Evolutionary conservation across 345 rosid genomes (phyloP).

Genomic region (Pelargonium nanum): DNA sequence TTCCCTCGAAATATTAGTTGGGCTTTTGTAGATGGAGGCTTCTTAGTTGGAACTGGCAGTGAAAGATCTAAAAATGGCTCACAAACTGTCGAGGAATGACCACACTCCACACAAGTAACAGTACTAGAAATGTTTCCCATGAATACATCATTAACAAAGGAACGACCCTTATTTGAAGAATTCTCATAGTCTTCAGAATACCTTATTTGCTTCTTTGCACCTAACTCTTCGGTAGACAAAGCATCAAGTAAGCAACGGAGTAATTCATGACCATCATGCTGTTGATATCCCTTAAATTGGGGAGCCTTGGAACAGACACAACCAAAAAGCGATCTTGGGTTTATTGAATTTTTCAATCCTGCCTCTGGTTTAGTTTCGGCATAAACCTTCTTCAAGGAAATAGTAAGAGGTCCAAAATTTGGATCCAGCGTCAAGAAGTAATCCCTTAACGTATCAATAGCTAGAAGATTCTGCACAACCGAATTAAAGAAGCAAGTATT

Average conservation of each 20-base stretch:
- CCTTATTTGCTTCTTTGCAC: slow-evolving; percentile 31
- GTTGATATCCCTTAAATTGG: slow-evolving; percentile 84
- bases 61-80: slow-evolving; percentile 96
- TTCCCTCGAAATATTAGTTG: slow-evolving; percentile 47
- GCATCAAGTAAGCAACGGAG: slow-evolving; percentile 77
- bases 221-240: slow-evolving; percentile 69
- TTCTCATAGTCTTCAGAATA: slow-evolving; percentile 21
- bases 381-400: slow-evolving; percentile 62
- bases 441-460: slow-evolving; percentile 47
- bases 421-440: slow-evolving; percentile 42
- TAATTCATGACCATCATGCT: slow-evolving; percentile 94
- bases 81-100: slow-evolving; percentile 72
- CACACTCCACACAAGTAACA: slow-evolving; percentile 75
- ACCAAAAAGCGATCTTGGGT: slow-evolving; percentile 65
- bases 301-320: slow-evolving; percentile 69
- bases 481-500: slow-evolving; percentile 97
- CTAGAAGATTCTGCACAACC: slow-evolving; percentile 79
- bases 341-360: slow-evolving; percentile 50
- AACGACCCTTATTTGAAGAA: slow-evolving; percentile 30
- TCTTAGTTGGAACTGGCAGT: slow-evolving; percentile 78
- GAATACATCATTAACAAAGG: slow-evolving; percentile 67
- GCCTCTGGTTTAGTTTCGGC: slow-evolving; percentile 54
- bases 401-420: slow-evolving; percentile 46
- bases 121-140: slow-evolving; percentile 86
- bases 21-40: slow-evolving; percentile 45